Percentiles rank a stretch among this genome's conserved stretches.
These are phyloP conservation scores for Trichoderma brevicompactum DNA, from an alignment of 2,329 filamentous ascomycete genomes.

Conservation along the genomic window DNA sequence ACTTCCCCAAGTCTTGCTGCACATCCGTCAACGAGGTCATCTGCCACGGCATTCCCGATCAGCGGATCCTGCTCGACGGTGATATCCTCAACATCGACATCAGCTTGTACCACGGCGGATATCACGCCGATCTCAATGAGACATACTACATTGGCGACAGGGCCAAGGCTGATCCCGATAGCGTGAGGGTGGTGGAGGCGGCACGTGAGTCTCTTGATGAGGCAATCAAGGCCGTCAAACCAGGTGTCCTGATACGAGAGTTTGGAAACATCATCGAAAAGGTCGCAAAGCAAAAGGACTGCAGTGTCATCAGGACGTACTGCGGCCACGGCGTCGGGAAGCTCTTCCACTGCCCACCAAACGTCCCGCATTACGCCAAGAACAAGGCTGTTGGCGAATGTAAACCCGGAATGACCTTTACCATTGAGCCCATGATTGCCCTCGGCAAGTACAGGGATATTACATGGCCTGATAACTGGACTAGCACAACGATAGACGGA, in stretches of 20 bases:
- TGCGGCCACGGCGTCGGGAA: constrained; percentile 95
- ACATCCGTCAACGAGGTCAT: constrained; percentile 97
- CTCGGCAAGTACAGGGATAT: constrained; percentile 88
- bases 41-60: constrained; percentile 96
- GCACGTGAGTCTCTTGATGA: constrained; percentile 88
- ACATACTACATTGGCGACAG: constrained; percentile 97
- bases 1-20: constrained; percentile 98
- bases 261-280: constrained; percentile 96
- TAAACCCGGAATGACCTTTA: constrained; percentile 97
- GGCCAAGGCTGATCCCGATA: constrained; percentile 80
- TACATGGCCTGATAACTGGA: constrained; percentile 99
- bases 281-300: constrained; percentile 81
- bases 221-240: constrained; percentile 89
- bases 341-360: constrained; percentile 91
- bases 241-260: constrained; percentile 88
- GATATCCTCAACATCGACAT: constrained; percentile 98
- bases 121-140: constrained; percentile 96
- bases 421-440: constrained; percentile 98
- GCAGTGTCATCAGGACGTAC: constrained; percentile 93
- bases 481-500: constrained; percentile 89
- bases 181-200: constrained; percentile 88
- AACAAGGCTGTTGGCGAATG: constrained; percentile 96
- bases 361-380: constrained; percentile 96
- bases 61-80: constrained; percentile 82
- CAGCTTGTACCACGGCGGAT: constrained; percentile 90